A percentile compares a stretch with the other conserved stretches of the same genome.
These are phyloP conservation scores for Metschnikowia sp. DNA, from an alignment of 805 yeast genomes.

Conservation along the genomic window DNA sequence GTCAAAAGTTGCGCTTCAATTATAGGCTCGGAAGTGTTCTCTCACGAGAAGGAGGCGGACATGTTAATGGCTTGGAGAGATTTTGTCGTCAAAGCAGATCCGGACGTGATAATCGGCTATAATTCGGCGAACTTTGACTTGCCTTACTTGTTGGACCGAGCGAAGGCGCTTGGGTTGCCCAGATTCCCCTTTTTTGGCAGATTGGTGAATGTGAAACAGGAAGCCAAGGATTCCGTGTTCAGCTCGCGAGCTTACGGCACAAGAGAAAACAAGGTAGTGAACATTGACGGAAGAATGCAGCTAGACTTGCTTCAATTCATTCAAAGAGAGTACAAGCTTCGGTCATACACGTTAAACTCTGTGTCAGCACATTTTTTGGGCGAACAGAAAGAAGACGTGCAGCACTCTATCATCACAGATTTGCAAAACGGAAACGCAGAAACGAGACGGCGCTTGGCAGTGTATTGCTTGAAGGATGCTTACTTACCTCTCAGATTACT, in stretches of 20 bases:
- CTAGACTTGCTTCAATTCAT: constrained; percentile 87
- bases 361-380: constrained; percentile 91
- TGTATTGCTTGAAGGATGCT: constrained; percentile 95
- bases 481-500: constrained; percentile 82
- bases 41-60: constrained; percentile 70
- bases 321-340: constrained; percentile 90
- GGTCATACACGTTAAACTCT: constrained; percentile 92
- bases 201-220: constrained; percentile 63
- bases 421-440: constrained; percentile 90
- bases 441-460: constrained; percentile 92
- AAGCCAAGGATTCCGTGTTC: constrained; percentile 75
- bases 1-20: constrained; percentile 88
- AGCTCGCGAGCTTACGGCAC: constrained; percentile 97
- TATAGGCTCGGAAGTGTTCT: constrained; percentile 87
- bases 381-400: constrained; percentile 98
- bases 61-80: constrained; percentile 86
- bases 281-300: constrained; percentile 95
- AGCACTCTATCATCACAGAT: constrained; percentile 92
- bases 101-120: constrained; percentile 96
- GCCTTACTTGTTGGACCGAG: constrained; percentile 88
- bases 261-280: constrained; percentile 84
- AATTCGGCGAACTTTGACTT: constrained; percentile 93
- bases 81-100: constrained; percentile 80
- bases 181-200: constrained; percentile 88
- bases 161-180: constrained; percentile 61